Percentiles rank a stretch among this genome's conserved stretches.
Evolutionary conservation across 352 stramenopile genomes (phyloP).

Genomic region (Phytophthora ramorum): DNA sequence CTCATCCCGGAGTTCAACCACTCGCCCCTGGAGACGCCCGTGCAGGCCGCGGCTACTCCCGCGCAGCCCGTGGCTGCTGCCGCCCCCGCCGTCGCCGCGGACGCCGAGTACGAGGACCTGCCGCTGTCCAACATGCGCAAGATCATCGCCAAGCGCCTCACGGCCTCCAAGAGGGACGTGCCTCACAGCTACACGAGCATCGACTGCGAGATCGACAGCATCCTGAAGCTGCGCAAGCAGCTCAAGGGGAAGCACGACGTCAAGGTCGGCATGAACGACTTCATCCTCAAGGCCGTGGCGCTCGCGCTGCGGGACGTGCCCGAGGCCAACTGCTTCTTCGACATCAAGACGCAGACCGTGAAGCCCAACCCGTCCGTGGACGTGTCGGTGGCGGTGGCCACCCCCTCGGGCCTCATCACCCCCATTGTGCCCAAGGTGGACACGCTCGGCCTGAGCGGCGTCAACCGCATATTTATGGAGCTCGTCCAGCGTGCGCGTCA

Average conservation of each 20-base stretch:
- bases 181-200: constrained; percentile 98
- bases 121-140: constrained; percentile 97
- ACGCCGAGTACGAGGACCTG: constrained; percentile 81
- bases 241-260: constrained; percentile 94
- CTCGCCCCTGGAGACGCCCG: constrained; percentile 32
- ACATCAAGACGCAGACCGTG: constrained; percentile 64
- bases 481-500: constrained; percentile 95
- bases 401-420: constrained; percentile 97
- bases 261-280: constrained; percentile 99
- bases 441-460: constrained; percentile 92
- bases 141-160: constrained; percentile 98
- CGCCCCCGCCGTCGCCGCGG: constrained; percentile 11
- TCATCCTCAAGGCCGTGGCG: constrained; percentile 98
- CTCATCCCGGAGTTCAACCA: constrained; percentile 56
- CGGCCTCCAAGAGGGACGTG: constrained; percentile 96
- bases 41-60: constrained; percentile 16
- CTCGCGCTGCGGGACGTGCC: constrained; percentile 97
- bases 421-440: constrained; percentile 97
- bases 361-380: constrained; percentile 93
- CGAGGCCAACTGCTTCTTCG: constrained; percentile 90
- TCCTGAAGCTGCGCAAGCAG: constrained; percentile 92
- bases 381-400: constrained; percentile 98
- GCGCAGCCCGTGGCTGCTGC: constrained; percentile 2
- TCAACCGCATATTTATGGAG: constrained; percentile 97
- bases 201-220: constrained; percentile 95